These are phyloP conservation scores for Penicillium decumbens DNA, from an alignment of 2,329 filamentous ascomycete genomes.

Conservation along the genomic window DNA sequence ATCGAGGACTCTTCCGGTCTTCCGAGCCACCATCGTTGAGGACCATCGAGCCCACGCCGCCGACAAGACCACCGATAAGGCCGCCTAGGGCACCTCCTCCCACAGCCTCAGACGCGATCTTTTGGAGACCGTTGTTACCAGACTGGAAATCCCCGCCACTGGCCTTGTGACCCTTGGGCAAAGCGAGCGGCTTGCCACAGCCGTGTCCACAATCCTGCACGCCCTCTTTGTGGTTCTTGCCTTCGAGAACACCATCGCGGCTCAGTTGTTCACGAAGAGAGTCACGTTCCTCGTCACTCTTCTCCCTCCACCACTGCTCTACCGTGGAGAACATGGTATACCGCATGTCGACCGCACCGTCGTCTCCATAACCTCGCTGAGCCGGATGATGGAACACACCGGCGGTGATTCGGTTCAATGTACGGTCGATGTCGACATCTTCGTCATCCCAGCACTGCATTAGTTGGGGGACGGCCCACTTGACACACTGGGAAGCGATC, in stretches of 20 bases:
- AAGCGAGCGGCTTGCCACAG: constrained; percentile 72
- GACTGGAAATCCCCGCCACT: constrained; percentile 18
- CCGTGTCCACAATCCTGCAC: constrained; percentile 81
- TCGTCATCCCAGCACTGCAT: constrained; percentile 86
- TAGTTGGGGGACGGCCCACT: constrained; percentile 83
- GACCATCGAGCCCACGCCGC: constrained; percentile 55
- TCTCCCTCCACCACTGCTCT: constrained; percentile 73
- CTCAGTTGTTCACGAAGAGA: constrained; percentile 70
- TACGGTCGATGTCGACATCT: constrained; percentile 61
- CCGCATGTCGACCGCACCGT: constrained; percentile 68
- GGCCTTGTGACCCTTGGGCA: constrained; percentile 56
- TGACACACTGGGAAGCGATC: constrained; percentile 70
- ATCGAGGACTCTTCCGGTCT: constrained; percentile 9
- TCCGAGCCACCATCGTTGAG: constrained; percentile 50
- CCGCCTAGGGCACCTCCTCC: constrained; percentile 64
- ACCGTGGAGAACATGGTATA: constrained; percentile 73
- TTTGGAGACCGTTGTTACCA: constrained; percentile 40
- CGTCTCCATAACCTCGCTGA: constrained; percentile 63
- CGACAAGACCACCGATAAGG: constrained; percentile 64
- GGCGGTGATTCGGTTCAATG: constrained; percentile 69
- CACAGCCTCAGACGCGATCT: constrained; percentile 56
- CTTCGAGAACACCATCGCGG: constrained; percentile 68
- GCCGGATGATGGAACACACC: constrained; percentile 88
- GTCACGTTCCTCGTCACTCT: constrained; percentile 59
- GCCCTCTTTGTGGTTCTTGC: constrained; percentile 81